These are phyloP conservation scores for Sideroxylon spinosum DNA, from an alignment of 179 eudicot genomes.

Conservation along the genomic window DNA sequence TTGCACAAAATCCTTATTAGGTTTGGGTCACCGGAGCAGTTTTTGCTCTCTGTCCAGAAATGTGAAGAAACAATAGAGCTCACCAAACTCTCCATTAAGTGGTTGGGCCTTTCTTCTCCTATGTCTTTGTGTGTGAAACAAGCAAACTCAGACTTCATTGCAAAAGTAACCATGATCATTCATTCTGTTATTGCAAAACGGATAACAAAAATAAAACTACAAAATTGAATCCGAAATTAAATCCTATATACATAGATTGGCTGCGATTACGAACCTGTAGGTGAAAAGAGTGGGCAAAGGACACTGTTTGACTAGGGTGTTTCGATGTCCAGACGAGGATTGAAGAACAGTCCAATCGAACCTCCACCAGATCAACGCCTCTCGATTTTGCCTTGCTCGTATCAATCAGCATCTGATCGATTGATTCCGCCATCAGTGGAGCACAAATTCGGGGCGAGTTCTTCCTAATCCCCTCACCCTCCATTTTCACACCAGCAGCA, in stretches of 20 bases:
- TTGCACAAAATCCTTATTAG: too few species aligned
- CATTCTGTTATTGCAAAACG: too few species aligned
- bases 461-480: conserved; percentile 21
- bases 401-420: conserved; percentile 50
- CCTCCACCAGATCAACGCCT: conserved; percentile 87
- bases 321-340: conserved; percentile 39
- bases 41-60: too few species aligned
- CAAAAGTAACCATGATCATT: too few species aligned
- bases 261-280: conserved; percentile 45
- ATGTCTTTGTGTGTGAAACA: too few species aligned
- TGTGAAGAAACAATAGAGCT: too few species aligned
- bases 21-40: too few species aligned
- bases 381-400: conserved; percentile 48
- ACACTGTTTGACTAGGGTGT: conserved; percentile 39
- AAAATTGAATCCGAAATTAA: background rate
- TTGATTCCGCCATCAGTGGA: conserved; percentile 71
- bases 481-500: conserved; percentile 27
- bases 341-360: conserved; percentile 69
- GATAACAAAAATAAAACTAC: background rate
- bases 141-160: too few species aligned
- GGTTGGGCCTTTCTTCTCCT: too few species aligned
- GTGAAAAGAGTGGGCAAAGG: conserved; percentile 80
- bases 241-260: background rate
- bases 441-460: conserved; percentile 61
- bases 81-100: too few species aligned